phyloP scores from a whole-genome alignment of 371 early-diverging fungal genomes.

The Sporodiniella umbellata region DNA sequence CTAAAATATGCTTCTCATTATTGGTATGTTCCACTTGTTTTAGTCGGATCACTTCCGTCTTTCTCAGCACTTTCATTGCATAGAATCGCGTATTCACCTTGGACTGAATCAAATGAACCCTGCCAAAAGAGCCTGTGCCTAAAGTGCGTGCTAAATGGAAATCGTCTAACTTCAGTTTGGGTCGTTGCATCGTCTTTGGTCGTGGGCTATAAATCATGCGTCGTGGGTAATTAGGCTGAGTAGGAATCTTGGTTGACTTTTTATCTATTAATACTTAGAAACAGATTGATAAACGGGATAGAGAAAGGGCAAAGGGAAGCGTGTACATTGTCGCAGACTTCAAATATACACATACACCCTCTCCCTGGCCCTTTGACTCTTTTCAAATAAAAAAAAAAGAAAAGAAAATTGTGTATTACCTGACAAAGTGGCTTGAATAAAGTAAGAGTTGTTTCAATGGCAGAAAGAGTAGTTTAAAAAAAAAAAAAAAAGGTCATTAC shows the following conservation, averaged over 20 bases:
- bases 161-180: slow-evolving; percentile 62
- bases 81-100: slow-evolving; percentile 69
- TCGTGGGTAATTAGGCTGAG: no score
- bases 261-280: no score
- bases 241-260: no score
- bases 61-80: slow-evolving; percentile 93
- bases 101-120: slow-evolving; percentile 90
- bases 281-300: no score
- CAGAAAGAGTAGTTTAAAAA: neutral
- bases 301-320: no score
- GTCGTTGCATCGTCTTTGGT: neutral
- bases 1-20: slow-evolving; percentile 91
- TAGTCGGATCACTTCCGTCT: slow-evolving; percentile 83
- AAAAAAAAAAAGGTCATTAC: neutral
- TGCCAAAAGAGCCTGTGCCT: slow-evolving; percentile 98
- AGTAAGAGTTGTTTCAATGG: no score
- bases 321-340: no score
- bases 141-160: slow-evolving; percentile 74
- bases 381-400: no score
- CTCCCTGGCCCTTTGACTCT: neutral
- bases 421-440: no score
- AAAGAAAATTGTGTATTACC: no score
- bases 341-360: no score
- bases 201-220: no score
- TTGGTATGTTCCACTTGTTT: slow-evolving; percentile 95